Conservation (phyloP, 108 stramenopile species). For the Nannochloropsis oceanica region DNA sequence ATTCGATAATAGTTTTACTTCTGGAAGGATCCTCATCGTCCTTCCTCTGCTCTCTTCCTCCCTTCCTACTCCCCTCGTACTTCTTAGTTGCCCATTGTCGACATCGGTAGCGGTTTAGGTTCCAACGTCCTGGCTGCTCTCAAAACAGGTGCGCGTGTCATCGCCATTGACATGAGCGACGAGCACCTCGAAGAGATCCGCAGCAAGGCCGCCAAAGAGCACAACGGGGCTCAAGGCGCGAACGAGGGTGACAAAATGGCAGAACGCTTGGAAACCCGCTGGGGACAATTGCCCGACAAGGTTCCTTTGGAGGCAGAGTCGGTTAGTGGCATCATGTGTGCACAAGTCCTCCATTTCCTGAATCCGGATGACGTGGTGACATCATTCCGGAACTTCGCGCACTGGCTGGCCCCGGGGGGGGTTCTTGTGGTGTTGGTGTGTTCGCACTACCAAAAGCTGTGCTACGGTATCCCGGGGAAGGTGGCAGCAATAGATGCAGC, state of each 20-base stretch:
- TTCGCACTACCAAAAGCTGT: background rate
- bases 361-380: background rate
- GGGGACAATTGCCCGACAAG: background rate
- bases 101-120: background rate
- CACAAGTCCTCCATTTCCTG: background rate
- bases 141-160: background rate
- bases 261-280: background rate
- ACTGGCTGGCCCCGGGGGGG: background rate
- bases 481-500: background rate
- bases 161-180: background rate
- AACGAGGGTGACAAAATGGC: background rate
- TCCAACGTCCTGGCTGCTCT: background rate
- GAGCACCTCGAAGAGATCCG: background rate
- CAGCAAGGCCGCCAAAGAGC: background rate
- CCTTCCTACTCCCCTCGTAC: background rate
- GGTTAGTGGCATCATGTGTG: background rate
- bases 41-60: background rate
- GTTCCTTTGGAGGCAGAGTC: background rate
- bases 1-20: too few species aligned
- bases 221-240: background rate
- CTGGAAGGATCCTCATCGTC: too few species aligned
- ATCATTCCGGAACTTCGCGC: background rate
- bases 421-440: background rate
- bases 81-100: background rate
- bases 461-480: background rate